A percentile compares a stretch with the other conserved stretches of the same genome.
phyloP scores from a whole-genome alignment of 2,329 filamentous ascomycete genomes.

The Trichoderma hamatum region DNA sequence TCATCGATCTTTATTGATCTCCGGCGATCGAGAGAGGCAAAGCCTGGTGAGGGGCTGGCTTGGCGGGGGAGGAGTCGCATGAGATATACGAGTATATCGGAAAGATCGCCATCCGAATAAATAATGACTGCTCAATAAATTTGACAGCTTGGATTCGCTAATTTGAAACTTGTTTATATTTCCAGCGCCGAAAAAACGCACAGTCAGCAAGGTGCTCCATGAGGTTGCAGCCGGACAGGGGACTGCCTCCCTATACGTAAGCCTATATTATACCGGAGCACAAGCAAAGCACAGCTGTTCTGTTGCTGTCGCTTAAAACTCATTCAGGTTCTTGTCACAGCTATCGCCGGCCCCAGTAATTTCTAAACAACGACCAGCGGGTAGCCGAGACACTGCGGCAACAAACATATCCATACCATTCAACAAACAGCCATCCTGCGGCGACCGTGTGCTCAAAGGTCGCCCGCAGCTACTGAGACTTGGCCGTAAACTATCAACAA shows the following conservation, averaged over 20 bases:
- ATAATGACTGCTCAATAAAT: background rate
- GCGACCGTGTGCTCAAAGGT: background rate
- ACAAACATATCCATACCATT: background rate
- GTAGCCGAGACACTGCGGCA: background rate
- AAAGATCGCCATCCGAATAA: background rate
- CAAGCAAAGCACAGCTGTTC: background rate
- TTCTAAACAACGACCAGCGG: background rate
- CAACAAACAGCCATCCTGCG: too few relatives aligned
- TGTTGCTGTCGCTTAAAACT: background rate
- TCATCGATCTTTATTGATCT: constrained; percentile 14
- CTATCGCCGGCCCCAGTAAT: background rate
- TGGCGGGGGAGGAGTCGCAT: background rate
- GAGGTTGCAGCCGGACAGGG: background rate
- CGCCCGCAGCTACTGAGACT: background rate
- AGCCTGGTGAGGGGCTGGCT: constrained; percentile 16
- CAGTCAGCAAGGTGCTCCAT: background rate
- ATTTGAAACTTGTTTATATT: background rate
- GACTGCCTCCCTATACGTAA: background rate
- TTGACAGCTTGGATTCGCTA: background rate
- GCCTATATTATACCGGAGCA: background rate
- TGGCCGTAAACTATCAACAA: background rate
- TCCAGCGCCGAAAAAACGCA: background rate
- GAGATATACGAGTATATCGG: background rate
- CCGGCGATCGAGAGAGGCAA: constrained; percentile 14
- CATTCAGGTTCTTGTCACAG: background rate